Evolutionary conservation across 805 yeast genomes (phyloP).

Genomic region (Candida insectalens): DNA sequence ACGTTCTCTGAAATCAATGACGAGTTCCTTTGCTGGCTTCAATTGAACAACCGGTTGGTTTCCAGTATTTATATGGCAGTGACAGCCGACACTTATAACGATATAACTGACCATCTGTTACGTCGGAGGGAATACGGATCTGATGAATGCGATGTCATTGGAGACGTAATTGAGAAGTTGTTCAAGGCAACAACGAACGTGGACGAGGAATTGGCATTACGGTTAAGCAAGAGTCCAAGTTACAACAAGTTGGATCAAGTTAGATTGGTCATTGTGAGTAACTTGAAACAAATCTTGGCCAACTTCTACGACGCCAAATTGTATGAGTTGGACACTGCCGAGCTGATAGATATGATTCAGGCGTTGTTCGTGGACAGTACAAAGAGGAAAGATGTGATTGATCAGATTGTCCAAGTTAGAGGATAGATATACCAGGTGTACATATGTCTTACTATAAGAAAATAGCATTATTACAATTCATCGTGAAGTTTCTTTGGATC

Average conservation of each 20-base stretch:
- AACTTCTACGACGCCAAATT: constrained; percentile 42
- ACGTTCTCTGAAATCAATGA: constrained; percentile 8
- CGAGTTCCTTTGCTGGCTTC: constrained; percentile 7
- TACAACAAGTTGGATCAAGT: constrained; percentile 22
- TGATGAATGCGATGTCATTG: constrained; percentile 21
- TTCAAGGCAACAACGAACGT: constrained; percentile 4
- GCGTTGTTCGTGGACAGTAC: constrained; percentile 39
- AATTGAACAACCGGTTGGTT: constrained; percentile 14
- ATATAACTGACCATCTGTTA: constrained; percentile 12
- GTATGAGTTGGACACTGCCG: constrained; percentile 38
- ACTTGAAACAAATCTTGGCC: constrained; percentile 37
- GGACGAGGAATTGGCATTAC: background rate
- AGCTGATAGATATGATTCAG: constrained; percentile 30
- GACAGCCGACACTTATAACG: constrained; percentile 10
- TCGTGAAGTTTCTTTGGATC: constrained; percentile 18
- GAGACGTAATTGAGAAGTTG: constrained; percentile 7
- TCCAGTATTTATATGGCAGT: constrained; percentile 11
- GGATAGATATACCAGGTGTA: background rate
- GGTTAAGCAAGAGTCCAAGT: constrained; percentile 1
- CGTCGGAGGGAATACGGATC: constrained; percentile 21
- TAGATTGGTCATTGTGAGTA: constrained; percentile 18
- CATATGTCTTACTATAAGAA: background rate
- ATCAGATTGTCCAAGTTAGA: constrained; percentile 38
- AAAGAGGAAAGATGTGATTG: constrained; percentile 31
- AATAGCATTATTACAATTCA: constrained; percentile 18